These are phyloP conservation scores for Medicago lupulina DNA, from an alignment of 306 rosid genomes.

Conservation along the genomic window DNA sequence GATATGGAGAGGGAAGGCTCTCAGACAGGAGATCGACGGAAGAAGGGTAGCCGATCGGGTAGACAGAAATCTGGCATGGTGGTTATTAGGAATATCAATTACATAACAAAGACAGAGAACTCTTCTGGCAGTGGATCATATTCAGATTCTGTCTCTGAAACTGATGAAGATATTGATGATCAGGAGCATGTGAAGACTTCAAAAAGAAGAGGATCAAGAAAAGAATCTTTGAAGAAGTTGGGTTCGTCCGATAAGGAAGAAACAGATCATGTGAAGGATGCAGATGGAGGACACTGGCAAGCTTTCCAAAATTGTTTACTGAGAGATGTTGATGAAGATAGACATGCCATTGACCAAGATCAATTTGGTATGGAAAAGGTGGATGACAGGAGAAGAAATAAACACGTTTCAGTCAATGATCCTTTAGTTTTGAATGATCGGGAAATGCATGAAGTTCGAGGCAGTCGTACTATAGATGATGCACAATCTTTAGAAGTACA, in stretches of 20 bases:
- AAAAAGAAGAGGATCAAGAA: slow-evolving; percentile 55
- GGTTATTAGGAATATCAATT: slow-evolving; percentile 90
- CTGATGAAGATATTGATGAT: slow-evolving; percentile 61
- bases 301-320: slow-evolving; percentile 91
- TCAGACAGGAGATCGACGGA: slow-evolving; percentile 55
- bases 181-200: slow-evolving; percentile 56
- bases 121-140: slow-evolving; percentile 71
- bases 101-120: slow-evolving; percentile 72
- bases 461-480: slow-evolving; percentile 55
- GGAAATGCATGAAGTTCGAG: slow-evolving; percentile 58
- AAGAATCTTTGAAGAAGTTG: slow-evolving; percentile 55
- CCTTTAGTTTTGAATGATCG: slow-evolving; percentile 65
- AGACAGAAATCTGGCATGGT: slow-evolving; percentile 78
- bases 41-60: slow-evolving; percentile 68
- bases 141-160: slow-evolving; percentile 69
- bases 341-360: slow-evolving; percentile 64
- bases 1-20: slow-evolving; percentile 65
- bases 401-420: slow-evolving; percentile 59
- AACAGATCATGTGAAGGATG: slow-evolving; percentile 53
- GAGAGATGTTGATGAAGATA: slow-evolving; percentile 84
- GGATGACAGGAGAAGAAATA: slow-evolving; percentile 54
- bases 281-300: slow-evolving; percentile 83
- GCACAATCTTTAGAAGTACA: slow-evolving; percentile 68
- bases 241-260: slow-evolving; percentile 58
- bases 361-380: slow-evolving; percentile 64